Percentiles rank a stretch among this genome's conserved stretches.
phyloP scores from a whole-genome alignment of 2,329 filamentous ascomycete genomes.

The Dactylellina sp. region DNA sequence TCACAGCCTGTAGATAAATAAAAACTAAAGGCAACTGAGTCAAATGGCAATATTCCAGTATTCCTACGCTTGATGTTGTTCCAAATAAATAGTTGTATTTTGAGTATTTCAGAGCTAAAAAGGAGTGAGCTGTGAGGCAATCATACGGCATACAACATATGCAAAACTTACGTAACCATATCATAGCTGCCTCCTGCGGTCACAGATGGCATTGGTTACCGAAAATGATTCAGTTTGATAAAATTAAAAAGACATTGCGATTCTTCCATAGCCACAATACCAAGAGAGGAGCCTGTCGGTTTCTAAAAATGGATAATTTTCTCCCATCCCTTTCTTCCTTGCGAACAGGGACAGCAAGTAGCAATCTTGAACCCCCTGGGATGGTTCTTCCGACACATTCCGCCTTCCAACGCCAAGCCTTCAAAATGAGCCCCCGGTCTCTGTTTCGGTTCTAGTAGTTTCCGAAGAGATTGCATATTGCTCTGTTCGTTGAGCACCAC shows the following conservation, averaged over 20 bases:
- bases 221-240: not conserved
- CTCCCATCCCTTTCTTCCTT: slow-evolving; percentile 33
- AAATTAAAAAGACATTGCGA: no score
- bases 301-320: slow-evolving; percentile 41
- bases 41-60: no score
- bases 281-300: not conserved
- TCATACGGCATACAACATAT: no score
- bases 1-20: no score
- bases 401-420: slow-evolving; percentile 43
- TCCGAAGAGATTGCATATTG: slow-evolving; percentile 7
- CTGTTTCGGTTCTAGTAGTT: slow-evolving; percentile 23
- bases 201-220: no score
- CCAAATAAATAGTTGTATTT: no score
- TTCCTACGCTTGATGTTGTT: no score
- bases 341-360: slow-evolving; percentile 31
- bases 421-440: slow-evolving; percentile 21
- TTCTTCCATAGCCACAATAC: not conserved
- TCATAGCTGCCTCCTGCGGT: no score
- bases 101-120: no score
- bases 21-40: no score
- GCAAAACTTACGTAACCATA: no score
- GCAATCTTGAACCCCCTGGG: slow-evolving; percentile 40
- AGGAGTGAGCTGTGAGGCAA: no score
- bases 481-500: slow-evolving; percentile 27
- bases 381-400: slow-evolving; percentile 47